Evolutionary conservation across 192 early-diverging fungal species (phyloP), one percentile per base, ranked within the genome.

Genomic region (Gamsiella multidivaricata): DNA sequence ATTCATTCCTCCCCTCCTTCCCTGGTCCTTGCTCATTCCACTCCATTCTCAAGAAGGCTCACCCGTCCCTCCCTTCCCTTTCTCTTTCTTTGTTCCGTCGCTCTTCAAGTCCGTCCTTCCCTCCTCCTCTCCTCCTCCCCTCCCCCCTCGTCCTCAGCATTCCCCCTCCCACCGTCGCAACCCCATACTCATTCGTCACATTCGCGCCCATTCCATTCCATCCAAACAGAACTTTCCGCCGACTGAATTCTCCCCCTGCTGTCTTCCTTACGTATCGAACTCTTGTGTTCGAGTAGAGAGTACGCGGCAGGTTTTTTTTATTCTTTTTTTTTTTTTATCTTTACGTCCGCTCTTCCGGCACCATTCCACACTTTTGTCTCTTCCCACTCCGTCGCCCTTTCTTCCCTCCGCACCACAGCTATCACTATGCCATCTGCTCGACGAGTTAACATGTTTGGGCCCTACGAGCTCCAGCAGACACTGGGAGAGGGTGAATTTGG

Each of bases 401-500:
- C 52, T 59, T 70, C 33, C n/a, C 28, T 33, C 53, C 52, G 47
- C 32, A 36, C 37, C 34, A 31, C 71, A 46, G n/a, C 54, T 34
- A 42, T 34, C 37, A 43, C 61, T n/a, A 64, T 75, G 80, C 37
- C 64, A 65, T 37, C 70, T 49, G 73, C 82, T 10, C 58, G 84
- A 66, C 82, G 83, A 73, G 81, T 85, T 39, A 89, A 88, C 25
- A 88, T 92, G 70, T 92, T 95, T 80, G 93, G 96, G 7, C 94
- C 95, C 58, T 99, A 99, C 84, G 75, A 95, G 17, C 88, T 99
- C 63, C 87, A 96, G 52, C 96, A 99, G 83, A 98, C 96, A 25
- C 87, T 99, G 12, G 96, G 96, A 57, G 96, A 97, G 83, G 97
- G 96, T 54, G 96, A 99, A 86, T 97, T 97, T 84, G 96, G 94